phyloP scores from a whole-genome alignment of 2,329 filamentous ascomycete genomes.

The Xylaria sp. region DNA sequence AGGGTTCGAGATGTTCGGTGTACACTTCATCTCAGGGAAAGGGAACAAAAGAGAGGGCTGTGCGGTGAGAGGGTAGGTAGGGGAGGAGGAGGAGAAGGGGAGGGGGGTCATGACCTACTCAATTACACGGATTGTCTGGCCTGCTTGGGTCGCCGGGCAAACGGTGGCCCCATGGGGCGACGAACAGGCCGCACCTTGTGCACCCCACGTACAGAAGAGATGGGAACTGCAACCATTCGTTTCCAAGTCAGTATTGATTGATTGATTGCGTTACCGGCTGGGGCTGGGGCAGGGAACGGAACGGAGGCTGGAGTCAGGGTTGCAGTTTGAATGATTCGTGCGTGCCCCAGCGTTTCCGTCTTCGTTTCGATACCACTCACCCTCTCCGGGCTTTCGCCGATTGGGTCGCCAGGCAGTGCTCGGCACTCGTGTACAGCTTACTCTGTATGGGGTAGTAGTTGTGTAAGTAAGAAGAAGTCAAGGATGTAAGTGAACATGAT shows the following conservation, averaged over 20 bases:
- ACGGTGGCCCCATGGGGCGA: conserved; percentile 33
- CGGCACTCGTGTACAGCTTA: conserved; percentile 29
- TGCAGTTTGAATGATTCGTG: too few relatives aligned
- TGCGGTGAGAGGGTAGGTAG: conserved; percentile 2
- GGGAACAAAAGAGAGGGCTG: not conserved
- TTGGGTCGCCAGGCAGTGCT: conserved; percentile 30
- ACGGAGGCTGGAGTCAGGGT: conserved; percentile 11
- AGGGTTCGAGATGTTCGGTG: not conserved
- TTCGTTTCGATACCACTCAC: conserved; percentile 30
- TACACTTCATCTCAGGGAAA: not conserved
- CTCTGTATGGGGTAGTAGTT: conserved; percentile 20
- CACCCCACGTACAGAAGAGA: conserved; percentile 43
- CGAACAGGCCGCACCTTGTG: conserved; percentile 40
- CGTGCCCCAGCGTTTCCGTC: conserved; percentile 14
- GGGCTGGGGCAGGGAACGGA: conserved; percentile 13
- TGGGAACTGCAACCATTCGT: conserved; percentile 31
- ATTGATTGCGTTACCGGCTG: conserved; percentile 11
- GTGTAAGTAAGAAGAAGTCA: not conserved
- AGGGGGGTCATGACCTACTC: conserved; percentile 47
- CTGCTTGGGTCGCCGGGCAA: conserved; percentile 39
- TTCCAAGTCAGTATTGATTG: conserved; percentile 19
- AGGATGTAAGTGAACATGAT: too few relatives aligned
- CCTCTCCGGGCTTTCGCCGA: conserved; percentile 31
- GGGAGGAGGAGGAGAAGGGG: conserved; percentile 4
- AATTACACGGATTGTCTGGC: conserved; percentile 42